Base-by-base conservation (phyloP, 768 basidiomycete species). In the Mycena vulgaris region DNA sequence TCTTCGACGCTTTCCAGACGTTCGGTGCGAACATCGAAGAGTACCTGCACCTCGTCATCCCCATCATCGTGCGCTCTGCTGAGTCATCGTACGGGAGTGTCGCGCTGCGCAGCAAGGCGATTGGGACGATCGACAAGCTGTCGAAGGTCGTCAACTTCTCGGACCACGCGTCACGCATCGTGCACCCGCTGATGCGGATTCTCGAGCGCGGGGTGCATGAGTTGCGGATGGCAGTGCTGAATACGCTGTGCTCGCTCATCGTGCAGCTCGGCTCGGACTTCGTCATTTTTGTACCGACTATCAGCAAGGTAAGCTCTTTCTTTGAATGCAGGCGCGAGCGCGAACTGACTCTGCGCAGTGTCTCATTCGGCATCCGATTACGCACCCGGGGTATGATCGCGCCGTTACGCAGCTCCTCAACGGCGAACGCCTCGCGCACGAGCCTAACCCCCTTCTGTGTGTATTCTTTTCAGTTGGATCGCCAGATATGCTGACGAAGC, bases 1-100 rank as follows among this genome's bases (percentile, higher is more conserved):
- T 98, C 63, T 94, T 99, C 64, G 95, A 97, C 74, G 96, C 98
- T 0, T 95, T 98, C 80, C 87, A 95, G 74, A 96, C 96, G 1
- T 99, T 99, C 77, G 98, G 98, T 13, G 89, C 94, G 7, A 98
- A 97, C 79, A 95, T 99, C 70, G 98, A 99, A 79, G 98, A 99
- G 80, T 99, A 98, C 80, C 87, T 99, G 19, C 98, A 99, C 80
- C 91, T 99, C 35, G 93, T 98, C 69, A 94, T 99, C 56, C 98
- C 98, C 0, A 92, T 97, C 72, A 96, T 99, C 70, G 92, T 98
- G 66, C 92, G 91, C 78, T 90, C 95, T 8, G 97, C 95, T 72
- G 98, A 99, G 78, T 88, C 94, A 39, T 80, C 89, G 1, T 94
- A 95, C 69, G 91, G 89, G 16, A 89, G 90, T 6, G 88, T 89